Base-by-base conservation (phyloP, 257 asterid species). In the Nicotiana undulata region DNA sequence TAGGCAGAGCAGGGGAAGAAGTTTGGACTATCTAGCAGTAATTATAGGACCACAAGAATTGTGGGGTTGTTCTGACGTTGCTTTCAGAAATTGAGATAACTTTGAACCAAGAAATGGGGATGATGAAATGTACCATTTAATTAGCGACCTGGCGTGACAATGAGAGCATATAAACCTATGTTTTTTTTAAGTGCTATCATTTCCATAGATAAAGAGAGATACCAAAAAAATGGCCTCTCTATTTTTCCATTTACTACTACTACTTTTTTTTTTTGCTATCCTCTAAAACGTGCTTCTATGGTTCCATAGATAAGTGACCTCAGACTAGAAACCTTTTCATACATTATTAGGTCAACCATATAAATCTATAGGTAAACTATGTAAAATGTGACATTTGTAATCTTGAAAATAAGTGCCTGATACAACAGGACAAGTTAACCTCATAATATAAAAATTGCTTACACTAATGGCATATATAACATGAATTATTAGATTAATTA, bases 1-100 rank as follows among this genome's bases (percentile, higher is more conserved):
- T 11, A 18, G 32, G 53, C 53, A 31, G 34, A 22, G 32, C 18
- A 20, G 32, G 67, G 31, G 13, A 34, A 15, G 32, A 68, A 26
- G 15, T 72, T 24, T 72, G 24, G 9, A 72, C 60, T 6, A 13
- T 37, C 81, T 63, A 86, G 10, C 61, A 86, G 77, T 81, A 63
- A 68, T 63, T 72, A 79, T 63, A 83, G 90, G 92, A 88, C 92
- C 92, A 87, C 92, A 61, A 60, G 77, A 79, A 74, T 82, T 24
- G 78, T 72, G 60, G 78, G 78, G 78, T 72, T 46, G 61, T 76
- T 76, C 80, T 55, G n/a, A 37, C 53, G 87, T 86, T 86, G 89
- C 90, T 86, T 85, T 85, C 90, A 88, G 3, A 28, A 18, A 52
- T 67, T 59, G 24, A 75, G 88, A 85, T 81, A 83, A 84, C 85